Percentiles rank a stretch among this genome's conserved stretches.
Conservation (phyloP, 345 rosid genomes). For the Iberis pinnata region DNA sequence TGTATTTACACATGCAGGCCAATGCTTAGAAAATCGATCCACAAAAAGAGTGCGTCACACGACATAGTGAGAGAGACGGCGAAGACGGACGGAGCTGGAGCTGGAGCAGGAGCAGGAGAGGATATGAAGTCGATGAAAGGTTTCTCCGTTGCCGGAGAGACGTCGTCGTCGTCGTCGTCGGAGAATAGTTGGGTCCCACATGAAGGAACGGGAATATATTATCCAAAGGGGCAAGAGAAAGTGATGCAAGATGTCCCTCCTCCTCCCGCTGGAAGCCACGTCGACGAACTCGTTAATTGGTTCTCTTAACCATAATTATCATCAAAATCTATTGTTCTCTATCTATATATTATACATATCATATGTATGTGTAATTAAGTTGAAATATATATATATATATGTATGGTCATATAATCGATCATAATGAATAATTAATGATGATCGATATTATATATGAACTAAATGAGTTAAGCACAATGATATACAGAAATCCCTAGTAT, state of each 20-base stretch:
- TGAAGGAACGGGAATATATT: constrained; percentile 32
- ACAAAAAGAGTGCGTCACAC: constrained; percentile 29
- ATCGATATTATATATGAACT: too few relatives aligned
- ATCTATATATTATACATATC: neutral
- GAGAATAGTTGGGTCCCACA: constrained; percentile 43
- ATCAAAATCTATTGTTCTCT: neutral
- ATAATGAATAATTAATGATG: constrained; percentile 6
- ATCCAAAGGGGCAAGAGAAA: constrained; percentile 41
- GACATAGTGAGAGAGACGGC: constrained; percentile 30
- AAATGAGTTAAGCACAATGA: too few relatives aligned
- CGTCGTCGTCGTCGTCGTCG: too few relatives aligned
- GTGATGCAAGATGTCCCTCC: constrained; percentile 33
- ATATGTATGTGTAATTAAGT: too few relatives aligned
- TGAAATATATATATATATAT: constrained; percentile 4
- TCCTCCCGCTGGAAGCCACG: constrained; percentile 32
- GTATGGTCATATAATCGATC: neutral
- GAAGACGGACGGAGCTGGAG: constrained; percentile 24
- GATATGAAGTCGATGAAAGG: constrained; percentile 18
- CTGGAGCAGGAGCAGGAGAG: constrained; percentile 18
- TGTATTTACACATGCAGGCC: constrained; percentile 22
- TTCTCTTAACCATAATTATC: constrained; percentile 18
- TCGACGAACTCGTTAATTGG: constrained; percentile 31
- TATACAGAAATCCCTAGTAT: too few relatives aligned
- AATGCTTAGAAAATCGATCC: constrained; percentile 30
- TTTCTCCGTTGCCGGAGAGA: constrained; percentile 20